phyloP scores from a whole-genome alignment of 495 filamentous ascomycete genomes.

The Aspergillus incahuasiensis region DNA sequence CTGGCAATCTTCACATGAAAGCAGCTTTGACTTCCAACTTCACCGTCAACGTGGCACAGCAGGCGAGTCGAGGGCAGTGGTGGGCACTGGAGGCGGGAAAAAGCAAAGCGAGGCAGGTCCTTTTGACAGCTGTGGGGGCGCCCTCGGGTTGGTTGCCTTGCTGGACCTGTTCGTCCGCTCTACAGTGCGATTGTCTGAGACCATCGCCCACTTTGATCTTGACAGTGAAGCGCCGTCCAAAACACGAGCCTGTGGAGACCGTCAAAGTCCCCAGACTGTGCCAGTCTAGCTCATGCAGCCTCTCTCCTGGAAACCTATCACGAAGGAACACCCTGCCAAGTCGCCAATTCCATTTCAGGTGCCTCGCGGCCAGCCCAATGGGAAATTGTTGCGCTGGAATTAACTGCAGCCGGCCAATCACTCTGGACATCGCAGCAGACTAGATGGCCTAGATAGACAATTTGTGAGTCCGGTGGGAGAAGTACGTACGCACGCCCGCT shows the following conservation, averaged over 20 bases:
- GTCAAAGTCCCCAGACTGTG: neutral
- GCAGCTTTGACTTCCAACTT: neutral
- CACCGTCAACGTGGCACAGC: neutral
- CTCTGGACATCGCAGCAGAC: neutral
- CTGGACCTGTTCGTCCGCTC: constrained; percentile 2
- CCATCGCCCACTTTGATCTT: no score
- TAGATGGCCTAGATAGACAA: neutral
- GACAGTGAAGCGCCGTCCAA: no score
- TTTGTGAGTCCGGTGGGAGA: neutral
- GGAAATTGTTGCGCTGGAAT: neutral
- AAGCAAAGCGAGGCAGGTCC: constrained; percentile 3
- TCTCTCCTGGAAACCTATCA: constrained; percentile 19
- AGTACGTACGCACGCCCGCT: no score
- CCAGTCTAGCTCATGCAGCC: constrained; percentile 14
- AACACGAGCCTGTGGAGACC: neutral
- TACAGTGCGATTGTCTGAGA: neutral
- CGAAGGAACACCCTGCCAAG: constrained; percentile 3
- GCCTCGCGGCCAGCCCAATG: neutral
- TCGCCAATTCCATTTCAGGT: constrained; percentile 2
- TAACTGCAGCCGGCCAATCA: neutral
- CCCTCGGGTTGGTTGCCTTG: constrained; percentile 7
- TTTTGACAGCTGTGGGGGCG: constrained; percentile 3
- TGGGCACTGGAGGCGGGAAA: neutral
- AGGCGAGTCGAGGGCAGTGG: no score
- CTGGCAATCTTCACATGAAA: constrained; percentile 8